Conservation (phyloP, 1,284 basidiomycete genomes). For the Cutaneotrichosporon dermatis region DNA sequence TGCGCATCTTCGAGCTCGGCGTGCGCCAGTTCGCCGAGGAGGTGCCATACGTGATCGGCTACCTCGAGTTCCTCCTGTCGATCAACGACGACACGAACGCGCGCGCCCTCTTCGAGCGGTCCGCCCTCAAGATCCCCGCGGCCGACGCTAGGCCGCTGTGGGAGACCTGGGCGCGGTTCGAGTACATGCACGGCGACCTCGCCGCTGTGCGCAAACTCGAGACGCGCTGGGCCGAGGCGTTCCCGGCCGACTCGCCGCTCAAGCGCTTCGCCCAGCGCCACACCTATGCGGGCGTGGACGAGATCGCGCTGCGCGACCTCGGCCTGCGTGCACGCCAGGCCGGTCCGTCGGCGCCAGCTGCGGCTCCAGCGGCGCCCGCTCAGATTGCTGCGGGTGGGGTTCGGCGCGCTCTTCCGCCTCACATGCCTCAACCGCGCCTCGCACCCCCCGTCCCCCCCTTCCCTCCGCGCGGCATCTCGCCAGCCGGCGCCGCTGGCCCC, state of each 20-base stretch:
- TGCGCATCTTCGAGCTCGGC: slow-evolving; percentile 92
- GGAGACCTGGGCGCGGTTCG: slow-evolving; percentile 93
- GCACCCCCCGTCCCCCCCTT: slow-evolving; percentile 13
- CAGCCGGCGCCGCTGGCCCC: neutral
- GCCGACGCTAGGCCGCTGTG: slow-evolving; percentile 80
- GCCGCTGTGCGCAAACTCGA: slow-evolving; percentile 84
- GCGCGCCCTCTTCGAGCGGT: slow-evolving; percentile 86
- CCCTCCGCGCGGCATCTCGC: slow-evolving; percentile 9
- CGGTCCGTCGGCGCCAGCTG: neutral
- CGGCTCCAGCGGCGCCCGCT: neutral
- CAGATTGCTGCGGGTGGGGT: neutral
- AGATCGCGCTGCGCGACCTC: slow-evolving; percentile 82
- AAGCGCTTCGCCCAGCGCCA: slow-evolving; percentile 87
- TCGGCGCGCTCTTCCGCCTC: neutral
- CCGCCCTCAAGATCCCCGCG: slow-evolving; percentile 62
- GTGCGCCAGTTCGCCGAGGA: slow-evolving; percentile 78
- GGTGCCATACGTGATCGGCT: slow-evolving; percentile 78
- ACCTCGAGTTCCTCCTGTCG: slow-evolving; percentile 87
- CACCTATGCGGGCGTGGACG: slow-evolving; percentile 80
- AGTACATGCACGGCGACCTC: slow-evolving; percentile 92
- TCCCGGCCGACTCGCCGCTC: slow-evolving; percentile 79
- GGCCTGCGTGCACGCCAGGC: slow-evolving; percentile 58
- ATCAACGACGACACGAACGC: slow-evolving; percentile 97
- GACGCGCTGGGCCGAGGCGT: slow-evolving; percentile 77
- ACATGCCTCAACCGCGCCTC: neutral